phyloP scores from a whole-genome alignment of 805 yeast species.

The Candida vartiovaarae region DNA sequence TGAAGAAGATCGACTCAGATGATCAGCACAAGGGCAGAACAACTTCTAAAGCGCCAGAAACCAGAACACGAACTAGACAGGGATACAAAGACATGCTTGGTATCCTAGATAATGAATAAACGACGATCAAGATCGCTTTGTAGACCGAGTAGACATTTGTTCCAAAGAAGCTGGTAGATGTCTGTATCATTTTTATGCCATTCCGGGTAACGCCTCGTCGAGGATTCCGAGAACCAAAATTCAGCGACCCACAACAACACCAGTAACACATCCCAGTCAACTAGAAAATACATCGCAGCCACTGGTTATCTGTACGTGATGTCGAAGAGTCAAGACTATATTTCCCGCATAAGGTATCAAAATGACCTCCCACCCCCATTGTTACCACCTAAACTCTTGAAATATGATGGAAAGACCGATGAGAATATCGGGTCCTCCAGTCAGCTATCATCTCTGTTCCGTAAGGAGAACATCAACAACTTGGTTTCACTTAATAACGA shows the following conservation, averaged over 20 bases:
- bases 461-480: slow-evolving; percentile 59
- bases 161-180: no score
- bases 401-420: slow-evolving; percentile 35
- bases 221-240: no score
- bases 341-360: slow-evolving; percentile 75
- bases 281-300: no score
- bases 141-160: no score
- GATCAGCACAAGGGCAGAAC: neutral
- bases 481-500: slow-evolving; percentile 52
- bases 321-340: slow-evolving; percentile 61
- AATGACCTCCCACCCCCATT: slow-evolving; percentile 93
- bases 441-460: slow-evolving; percentile 62
- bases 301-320: slow-evolving; percentile 15
- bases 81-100: slow-evolving; percentile 13
- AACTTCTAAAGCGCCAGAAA: neutral
- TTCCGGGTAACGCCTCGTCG: neutral
- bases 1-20: slow-evolving; percentile 1
- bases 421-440: slow-evolving; percentile 43
- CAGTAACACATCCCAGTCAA: no score
- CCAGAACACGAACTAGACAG: slow-evolving; percentile 17
- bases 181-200: neutral
- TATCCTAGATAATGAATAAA: slow-evolving; percentile 17
- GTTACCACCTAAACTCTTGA: slow-evolving; percentile 78
- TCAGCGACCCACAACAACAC: no score
- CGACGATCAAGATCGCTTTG: no score